Evolutionary conservation across 1,284 basidiomycete genomes (phyloP).

Genomic region (Trichosporon ovoides): DNA sequence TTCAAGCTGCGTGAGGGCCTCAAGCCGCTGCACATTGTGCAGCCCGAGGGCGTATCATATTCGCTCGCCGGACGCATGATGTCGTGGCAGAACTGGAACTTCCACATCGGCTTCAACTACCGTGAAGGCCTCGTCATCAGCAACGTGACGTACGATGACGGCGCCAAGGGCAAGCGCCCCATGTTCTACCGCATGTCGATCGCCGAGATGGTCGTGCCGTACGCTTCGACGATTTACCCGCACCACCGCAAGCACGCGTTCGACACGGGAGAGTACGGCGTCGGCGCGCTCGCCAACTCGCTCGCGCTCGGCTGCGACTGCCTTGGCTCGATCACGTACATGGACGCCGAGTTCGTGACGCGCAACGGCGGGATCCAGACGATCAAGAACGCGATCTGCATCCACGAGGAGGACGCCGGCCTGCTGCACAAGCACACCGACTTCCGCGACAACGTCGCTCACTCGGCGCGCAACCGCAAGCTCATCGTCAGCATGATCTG

Average conservation of each 20-base stretch:
- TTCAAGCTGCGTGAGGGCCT: constrained; percentile 65
- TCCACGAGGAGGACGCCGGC: constrained; percentile 51
- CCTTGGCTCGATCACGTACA: constrained; percentile 49
- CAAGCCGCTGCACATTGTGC: constrained; percentile 78
- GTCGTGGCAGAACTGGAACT: constrained; percentile 37
- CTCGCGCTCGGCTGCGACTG: constrained; percentile 52
- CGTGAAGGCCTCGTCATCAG: constrained; percentile 47
- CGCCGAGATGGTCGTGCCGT: constrained; percentile 50
- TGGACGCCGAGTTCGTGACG: constrained; percentile 42
- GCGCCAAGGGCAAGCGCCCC: constrained; percentile 35
- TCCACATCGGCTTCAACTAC: constrained; percentile 36
- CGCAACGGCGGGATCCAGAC: constrained; percentile 44
- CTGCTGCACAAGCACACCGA: constrained; percentile 51
- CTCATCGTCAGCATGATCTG: constrained; percentile 52
- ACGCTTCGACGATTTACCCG: constrained; percentile 50
- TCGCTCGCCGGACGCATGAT: constrained; percentile 67
- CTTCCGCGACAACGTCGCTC: constrained; percentile 48
- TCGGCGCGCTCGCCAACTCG: constrained; percentile 48
- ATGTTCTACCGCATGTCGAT: constrained; percentile 50
- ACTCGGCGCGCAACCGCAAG: constrained; percentile 52
- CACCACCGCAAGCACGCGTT: constrained; percentile 50
- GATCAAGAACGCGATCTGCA: constrained; percentile 41
- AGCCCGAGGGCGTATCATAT: constrained; percentile 90
- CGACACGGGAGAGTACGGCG: constrained; percentile 51
- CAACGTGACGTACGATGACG: constrained; percentile 45